A percentile compares a stretch with the other conserved stretches of the same genome.
Evolutionary conservation across 139 green algal species (phyloP).

Genomic region (Tetradesmus obliquus): DNA sequence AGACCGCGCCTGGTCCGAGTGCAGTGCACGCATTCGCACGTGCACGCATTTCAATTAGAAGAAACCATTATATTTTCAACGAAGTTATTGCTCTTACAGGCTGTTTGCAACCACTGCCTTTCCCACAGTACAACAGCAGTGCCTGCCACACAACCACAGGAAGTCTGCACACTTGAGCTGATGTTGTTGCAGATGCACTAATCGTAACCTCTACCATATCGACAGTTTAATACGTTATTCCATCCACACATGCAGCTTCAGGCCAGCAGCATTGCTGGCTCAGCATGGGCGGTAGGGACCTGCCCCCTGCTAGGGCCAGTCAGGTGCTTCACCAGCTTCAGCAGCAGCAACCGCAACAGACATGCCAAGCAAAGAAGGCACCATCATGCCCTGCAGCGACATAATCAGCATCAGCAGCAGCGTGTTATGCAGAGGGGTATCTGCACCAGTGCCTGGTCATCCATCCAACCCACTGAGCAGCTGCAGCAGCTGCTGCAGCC

Average conservation of each 20-base stretch:
- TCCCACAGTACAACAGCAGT: neutral
- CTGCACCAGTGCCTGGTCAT: neutral
- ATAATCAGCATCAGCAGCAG: conserved; percentile 5
- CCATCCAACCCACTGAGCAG: conserved; percentile 12
- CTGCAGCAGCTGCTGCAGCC: conserved; percentile 18
- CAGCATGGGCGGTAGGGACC: neutral
- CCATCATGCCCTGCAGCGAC: neutral
- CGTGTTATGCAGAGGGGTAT: neutral
- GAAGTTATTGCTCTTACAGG: neutral
- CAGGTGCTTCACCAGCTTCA: neutral
- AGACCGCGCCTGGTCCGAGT: neutral
- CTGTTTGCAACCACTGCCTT: neutral
- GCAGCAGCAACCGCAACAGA: neutral
- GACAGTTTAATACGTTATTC: too few species aligned
- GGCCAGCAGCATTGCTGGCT: neutral
- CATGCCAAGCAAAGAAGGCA: neutral
- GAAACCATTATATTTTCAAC: too few species aligned
- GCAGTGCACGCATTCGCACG: neutral
- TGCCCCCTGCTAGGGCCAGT: neutral
- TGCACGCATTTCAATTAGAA: neutral
- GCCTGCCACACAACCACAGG: neutral
- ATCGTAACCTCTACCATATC: neutral
- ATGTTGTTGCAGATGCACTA: neutral
- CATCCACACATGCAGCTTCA: neutral
- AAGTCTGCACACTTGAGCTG: neutral